A percentile compares a stretch with the other conserved stretches of the same genome.
These are phyloP conservation scores for Zoysia pacifica DNA, from an alignment of 176 grass and related monocot genomes.

Conservation along the genomic window DNA sequence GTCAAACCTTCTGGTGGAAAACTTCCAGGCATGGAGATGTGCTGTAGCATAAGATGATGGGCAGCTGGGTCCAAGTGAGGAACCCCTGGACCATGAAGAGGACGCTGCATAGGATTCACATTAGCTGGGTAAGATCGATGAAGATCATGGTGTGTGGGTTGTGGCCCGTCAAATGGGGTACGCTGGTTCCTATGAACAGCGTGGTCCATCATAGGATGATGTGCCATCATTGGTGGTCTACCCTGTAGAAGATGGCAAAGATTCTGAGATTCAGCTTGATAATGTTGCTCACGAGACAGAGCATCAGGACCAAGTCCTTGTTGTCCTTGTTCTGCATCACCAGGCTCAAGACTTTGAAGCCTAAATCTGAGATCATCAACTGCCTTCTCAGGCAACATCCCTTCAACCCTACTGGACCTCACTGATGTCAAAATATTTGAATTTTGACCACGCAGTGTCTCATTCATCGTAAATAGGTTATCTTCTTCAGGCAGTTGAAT, in stretches of 20 bases:
- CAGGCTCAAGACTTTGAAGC: conserved; percentile 55
- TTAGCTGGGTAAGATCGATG: conserved; percentile 59
- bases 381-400: conserved; percentile 41
- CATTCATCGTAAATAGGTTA: conserved; percentile 66
- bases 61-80: conserved; percentile 61
- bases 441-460: conserved; percentile 49
- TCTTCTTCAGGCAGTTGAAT: conserved; percentile 91
- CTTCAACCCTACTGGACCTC: conserved; percentile 55
- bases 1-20: conserved; percentile 64
- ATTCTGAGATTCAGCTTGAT: conserved; percentile 48
- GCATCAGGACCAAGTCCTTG: conserved; percentile 51
- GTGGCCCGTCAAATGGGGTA: conserved; percentile 49
- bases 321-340: conserved; percentile 43
- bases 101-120: conserved; percentile 55
- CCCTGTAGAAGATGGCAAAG: conserved; percentile 69
- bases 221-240: conserved; percentile 49
- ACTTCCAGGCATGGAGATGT: conserved; percentile 56
- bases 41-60: conserved; percentile 73
- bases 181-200: conserved; percentile 60
- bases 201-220: conserved; percentile 52
- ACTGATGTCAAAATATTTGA: conserved; percentile 43
- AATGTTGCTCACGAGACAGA: conserved; percentile 35
- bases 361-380: conserved; percentile 58
- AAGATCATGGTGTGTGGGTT: conserved; percentile 55
- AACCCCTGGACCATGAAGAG: conserved; percentile 43